phyloP scores from a whole-genome alignment of 129 eudicot species.

The Pittosporum tobira region DNA sequence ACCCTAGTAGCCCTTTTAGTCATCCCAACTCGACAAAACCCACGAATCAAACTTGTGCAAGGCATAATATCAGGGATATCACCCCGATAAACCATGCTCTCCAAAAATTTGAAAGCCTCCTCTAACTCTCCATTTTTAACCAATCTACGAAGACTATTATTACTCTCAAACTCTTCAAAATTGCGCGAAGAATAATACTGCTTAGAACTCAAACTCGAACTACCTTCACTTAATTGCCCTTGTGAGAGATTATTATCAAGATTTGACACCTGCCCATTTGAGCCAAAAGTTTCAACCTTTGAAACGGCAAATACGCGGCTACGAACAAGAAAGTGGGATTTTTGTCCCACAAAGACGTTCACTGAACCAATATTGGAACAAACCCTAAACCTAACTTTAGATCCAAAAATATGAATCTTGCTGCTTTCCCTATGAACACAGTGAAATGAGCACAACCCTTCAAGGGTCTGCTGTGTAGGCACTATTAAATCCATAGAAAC shows the following conservation, averaged over 20 bases:
- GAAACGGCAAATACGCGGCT: conserved; percentile 35
- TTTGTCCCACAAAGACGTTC: conserved; percentile 9
- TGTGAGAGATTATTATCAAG: conserved; percentile 22
- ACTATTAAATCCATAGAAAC: conserved; percentile 44
- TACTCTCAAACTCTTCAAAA: conserved; percentile 70
- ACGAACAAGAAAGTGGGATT: conserved; percentile 14
- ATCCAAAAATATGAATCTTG: conserved; percentile 11
- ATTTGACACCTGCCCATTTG: conserved; percentile 34
- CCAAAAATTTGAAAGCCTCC: conserved; percentile 52
- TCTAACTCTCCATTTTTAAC: conserved; percentile 58
- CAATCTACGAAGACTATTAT: conserved; percentile 56
- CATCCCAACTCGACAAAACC: conserved; percentile 56
- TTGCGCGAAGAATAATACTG: conserved; percentile 24
- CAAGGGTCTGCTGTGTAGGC: conserved; percentile 53
- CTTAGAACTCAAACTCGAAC: conserved; percentile 7
- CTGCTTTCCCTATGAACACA: conserved; percentile 8
- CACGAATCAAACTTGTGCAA: conserved; percentile 69
- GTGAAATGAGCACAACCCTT: conserved; percentile 40
- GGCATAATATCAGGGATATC: conserved; percentile 68
- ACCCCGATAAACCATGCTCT: conserved; percentile 62
- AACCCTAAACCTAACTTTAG: conserved; percentile 21
- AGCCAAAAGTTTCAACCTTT: conserved; percentile 21
- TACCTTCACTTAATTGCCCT: conserved; percentile 13
- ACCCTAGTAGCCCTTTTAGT: conserved; percentile 62
- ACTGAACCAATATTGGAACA: conserved; percentile 9